Evolutionary conservation across 116 monocot species (phyloP).

Genomic region (Papilionanthe hybrid): DNA sequence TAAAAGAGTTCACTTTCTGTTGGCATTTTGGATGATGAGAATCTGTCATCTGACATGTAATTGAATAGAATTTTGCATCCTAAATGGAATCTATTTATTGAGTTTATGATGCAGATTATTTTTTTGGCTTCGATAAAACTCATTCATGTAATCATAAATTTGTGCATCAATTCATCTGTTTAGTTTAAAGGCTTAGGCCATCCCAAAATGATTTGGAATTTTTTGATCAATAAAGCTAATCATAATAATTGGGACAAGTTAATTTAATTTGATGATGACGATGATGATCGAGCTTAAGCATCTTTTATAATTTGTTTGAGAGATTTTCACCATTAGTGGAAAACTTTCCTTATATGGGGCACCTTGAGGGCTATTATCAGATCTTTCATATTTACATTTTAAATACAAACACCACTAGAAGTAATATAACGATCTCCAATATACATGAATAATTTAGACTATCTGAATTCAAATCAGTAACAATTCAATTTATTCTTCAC

Average conservation of each 20-base stretch:
- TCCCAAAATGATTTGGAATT: no score
- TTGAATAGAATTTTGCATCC: not conserved
- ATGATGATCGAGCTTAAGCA: not conserved
- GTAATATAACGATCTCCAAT: not conserved
- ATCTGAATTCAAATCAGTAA: not conserved
- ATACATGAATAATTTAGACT: not conserved
- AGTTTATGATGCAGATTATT: not conserved
- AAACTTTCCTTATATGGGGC: not conserved
- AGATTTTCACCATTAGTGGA: not conserved
- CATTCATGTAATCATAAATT: not conserved
- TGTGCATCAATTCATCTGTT: not conserved
- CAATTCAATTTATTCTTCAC: not conserved
- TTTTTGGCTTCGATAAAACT: not conserved
- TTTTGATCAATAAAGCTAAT: not conserved
- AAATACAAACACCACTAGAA: not conserved
- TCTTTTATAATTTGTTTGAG: not conserved
- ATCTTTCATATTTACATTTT: not conserved
- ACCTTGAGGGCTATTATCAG: not conserved
- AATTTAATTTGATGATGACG: not conserved
- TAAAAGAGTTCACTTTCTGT: not conserved
- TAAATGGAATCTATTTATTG: not conserved
- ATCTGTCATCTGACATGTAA: not conserved
- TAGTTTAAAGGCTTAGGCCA: not conserved
- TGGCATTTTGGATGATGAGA: not conserved
- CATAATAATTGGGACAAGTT: not conserved